Base-by-base conservation (phyloP, 805 yeast genomes). In the Starmerella apicola region DNA sequence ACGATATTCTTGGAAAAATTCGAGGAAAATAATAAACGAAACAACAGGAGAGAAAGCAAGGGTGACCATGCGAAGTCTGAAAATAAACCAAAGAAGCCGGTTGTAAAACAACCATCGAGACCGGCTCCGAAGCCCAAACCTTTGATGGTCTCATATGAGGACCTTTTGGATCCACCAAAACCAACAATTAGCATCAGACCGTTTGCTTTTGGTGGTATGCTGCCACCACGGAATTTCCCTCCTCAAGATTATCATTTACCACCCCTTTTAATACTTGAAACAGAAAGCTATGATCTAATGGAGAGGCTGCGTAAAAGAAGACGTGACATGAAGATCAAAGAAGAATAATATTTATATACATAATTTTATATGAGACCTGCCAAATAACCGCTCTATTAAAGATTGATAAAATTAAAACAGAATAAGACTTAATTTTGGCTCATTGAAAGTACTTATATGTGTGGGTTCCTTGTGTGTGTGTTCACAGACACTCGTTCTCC, bases 1-100 rank as follows among this genome's bases (percentile, higher is more conserved):
- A 47, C 46, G n/a, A 39, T 42, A 6, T 59, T 63, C 52, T 48
- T 67, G 27, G 21, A 5, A 7, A 46, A 46, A 28, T 51, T 37
- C 30, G 46, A 45, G 5, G 44, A 41, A 15, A 36, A 38, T 17
- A 36, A 38, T 23, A 23, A 41, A 16, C 31, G 42, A 4, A 16
- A 23, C 21, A 39, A 35, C 19, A 42, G 39, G 18, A 29, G 45
- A 25, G 46, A 44, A 15, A 33, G 28, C n/a, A 50, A 24, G 38
- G 38, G 32, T 17, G 36, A 20, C 21, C 35, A 13, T 37, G 32
- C 31, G 9, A 13, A 7, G 17, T 4, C 5, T 26, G 24, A 25
- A 40, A 35, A 26, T 23, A 21, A 19, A n/a, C n/a, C n/a, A n/a
- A 36, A 34, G 30, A 16, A 13, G 21, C 31, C 26, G 9, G 21